These are phyloP conservation scores for Tuber aestivum DNA, from an alignment of 495 filamentous ascomycete genomes.

Conservation along the genomic window DNA sequence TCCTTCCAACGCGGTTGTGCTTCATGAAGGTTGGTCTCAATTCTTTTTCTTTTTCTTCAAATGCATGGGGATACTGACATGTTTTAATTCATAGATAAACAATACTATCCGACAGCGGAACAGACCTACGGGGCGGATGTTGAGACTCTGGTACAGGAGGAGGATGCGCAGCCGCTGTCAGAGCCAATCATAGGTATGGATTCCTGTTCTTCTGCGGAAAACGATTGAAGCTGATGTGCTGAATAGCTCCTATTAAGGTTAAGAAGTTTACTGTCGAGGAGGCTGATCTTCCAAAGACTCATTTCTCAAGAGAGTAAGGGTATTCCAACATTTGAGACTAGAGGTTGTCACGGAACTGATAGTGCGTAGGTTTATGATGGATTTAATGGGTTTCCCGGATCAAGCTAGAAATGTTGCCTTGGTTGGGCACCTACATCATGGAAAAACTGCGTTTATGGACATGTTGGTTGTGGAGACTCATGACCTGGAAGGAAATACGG, in stretches of 20 bases:
- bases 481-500: slow-evolving; percentile 71
- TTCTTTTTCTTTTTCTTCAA: not conserved
- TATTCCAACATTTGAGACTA: not conserved
- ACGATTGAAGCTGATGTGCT: slow-evolving; percentile 31
- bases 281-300: slow-evolving; percentile 77
- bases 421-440: slow-evolving; percentile 90
- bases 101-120: slow-evolving; percentile 94
- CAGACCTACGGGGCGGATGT: slow-evolving; percentile 92
- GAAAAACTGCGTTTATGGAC: slow-evolving; percentile 97
- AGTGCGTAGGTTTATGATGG: slow-evolving; percentile 67
- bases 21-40: slow-evolving; percentile 61
- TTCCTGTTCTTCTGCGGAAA: slow-evolving; percentile 8
- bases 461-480: slow-evolving; percentile 96
- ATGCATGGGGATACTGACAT: slow-evolving; percentile 11
- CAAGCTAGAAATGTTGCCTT: slow-evolving; percentile 89
- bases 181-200: slow-evolving; percentile 69
- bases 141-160: slow-evolving; percentile 92
- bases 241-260: slow-evolving; percentile 69
- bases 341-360: not conserved
- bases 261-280: slow-evolving; percentile 96
- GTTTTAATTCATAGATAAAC: slow-evolving; percentile 60
- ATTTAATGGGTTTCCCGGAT: slow-evolving; percentile 91
- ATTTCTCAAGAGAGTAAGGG: slow-evolving; percentile 62
- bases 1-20: slow-evolving; percentile 91
- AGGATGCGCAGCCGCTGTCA: slow-evolving; percentile 86